Evolutionary conservation across 176 grass and related monocot species (phyloP).

Genomic region (Carex littledalei): DNA sequence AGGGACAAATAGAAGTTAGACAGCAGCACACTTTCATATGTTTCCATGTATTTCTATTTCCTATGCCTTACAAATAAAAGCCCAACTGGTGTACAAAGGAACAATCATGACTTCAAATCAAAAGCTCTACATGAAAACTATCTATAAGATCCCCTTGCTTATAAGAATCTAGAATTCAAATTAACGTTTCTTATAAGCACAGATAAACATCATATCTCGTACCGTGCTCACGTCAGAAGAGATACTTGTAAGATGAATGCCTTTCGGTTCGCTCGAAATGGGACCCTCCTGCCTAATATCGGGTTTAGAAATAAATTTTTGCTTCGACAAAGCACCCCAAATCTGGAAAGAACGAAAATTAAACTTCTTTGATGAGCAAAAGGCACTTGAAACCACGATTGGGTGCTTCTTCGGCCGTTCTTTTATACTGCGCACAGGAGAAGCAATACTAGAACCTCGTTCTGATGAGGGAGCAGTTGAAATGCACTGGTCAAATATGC

Average conservation of each 20-base stretch:
- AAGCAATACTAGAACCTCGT: slow-evolving; percentile 68
- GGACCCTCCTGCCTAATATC: slow-evolving; percentile 43
- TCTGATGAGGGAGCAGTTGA: slow-evolving; percentile 45
- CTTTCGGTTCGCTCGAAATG: slow-evolving; percentile 33
- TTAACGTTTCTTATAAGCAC: not conserved
- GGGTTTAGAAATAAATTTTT: slow-evolving; percentile 40
- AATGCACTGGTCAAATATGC: slow-evolving; percentile 79
- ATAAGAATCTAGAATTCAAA: not conserved
- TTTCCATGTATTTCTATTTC: not conserved
- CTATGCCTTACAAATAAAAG: not conserved
- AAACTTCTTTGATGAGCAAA: slow-evolving; percentile 86
- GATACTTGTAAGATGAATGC: slow-evolving; percentile 29
- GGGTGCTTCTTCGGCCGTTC: slow-evolving; percentile 41
- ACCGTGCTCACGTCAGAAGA: slow-evolving; percentile 44
- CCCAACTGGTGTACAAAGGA: not conserved
- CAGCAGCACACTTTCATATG: not conserved
- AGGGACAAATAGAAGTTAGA: slow-evolving; percentile 19
- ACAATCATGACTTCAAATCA: not conserved
- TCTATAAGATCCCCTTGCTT: not conserved
- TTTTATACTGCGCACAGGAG: slow-evolving; percentile 51
- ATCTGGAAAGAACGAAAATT: slow-evolving; percentile 58
- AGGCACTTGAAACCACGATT: slow-evolving; percentile 66
- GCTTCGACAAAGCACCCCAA: slow-evolving; percentile 38
- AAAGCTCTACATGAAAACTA: not conserved
- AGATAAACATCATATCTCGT: not conserved